Base-by-base conservation (phyloP, 2,329 filamentous ascomycete genomes). In the Penicillium polonicum region DNA sequence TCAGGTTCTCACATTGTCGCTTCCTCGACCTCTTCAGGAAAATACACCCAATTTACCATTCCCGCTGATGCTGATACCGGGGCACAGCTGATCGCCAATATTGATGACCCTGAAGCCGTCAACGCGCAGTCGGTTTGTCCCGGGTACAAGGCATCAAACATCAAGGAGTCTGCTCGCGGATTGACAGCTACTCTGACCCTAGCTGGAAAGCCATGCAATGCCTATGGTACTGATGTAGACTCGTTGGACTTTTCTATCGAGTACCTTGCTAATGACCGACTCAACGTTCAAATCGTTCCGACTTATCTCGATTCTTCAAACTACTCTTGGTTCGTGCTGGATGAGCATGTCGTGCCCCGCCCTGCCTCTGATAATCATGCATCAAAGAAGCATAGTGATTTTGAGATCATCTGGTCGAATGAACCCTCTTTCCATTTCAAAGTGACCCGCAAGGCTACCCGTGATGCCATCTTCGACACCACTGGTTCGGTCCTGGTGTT, bases 191-290 rank as follows among this genome's bases (percentile, higher is more conserved):
- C 74, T 5, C 67, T 86, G 64, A 75, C 66, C 0, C 69, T 86
- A 52, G 82, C 82, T 38, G 84, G 83, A 3, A 63, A 76, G 23
- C 70, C 83, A 31, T 86, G 91, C 78, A 89, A 93, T 72, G 83
- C 85, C 23, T 95, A 93, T 62, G 91, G 91, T 0, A 88, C 82
- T 8, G 91, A 95, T 69, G 78, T 95, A 29, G 80, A 86, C 25
- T 77, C 82, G 5, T 77, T 95, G 48, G 82, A 80, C 36, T 76
- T 95, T 33, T 82, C 84, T 3, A 87, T 94, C 13, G 83, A 87
- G 66, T 88, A 87, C 63, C 85, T 90, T 69, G 81, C 83, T 5
- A 74, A 76, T 17, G 83, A 90, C 64, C 82, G 89, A 1, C 73
- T 94, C 41, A 86, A 88, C 55, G 79, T 94, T 49, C 85, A 87